A percentile compares a stretch with the other conserved stretches of the same genome.
Evolutionary conservation across 139 green algal species (phyloP).

Genomic region (Volvox reticuliferus): DNA sequence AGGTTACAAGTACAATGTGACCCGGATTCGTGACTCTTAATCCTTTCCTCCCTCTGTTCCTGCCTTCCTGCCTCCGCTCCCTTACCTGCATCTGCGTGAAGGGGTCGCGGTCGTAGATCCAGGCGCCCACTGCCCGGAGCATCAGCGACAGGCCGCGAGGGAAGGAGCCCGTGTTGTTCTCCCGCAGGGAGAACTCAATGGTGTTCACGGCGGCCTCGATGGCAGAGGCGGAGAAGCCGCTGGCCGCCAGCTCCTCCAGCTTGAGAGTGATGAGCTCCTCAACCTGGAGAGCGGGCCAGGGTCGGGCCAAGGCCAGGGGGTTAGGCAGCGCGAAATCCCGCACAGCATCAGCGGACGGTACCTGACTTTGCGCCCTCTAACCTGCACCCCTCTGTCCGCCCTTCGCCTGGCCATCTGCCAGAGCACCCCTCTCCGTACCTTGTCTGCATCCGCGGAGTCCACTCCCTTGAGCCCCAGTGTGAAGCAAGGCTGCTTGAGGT

Average conservation of each 20-base stretch:
- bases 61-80: too few species aligned
- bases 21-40: too few species aligned
- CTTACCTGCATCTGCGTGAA: constrained; percentile 87
- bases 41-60: too few species aligned
- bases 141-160: constrained; percentile 96
- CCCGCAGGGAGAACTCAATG: constrained; percentile 97
- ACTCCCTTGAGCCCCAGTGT: constrained; percentile 92
- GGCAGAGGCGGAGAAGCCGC: constrained; percentile 76
- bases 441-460: constrained; percentile 71
- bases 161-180: constrained; percentile 99
- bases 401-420: background rate
- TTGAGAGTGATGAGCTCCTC: constrained; percentile 86
- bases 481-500: constrained; percentile 94
- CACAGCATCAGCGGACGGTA: too few species aligned
- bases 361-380: too few species aligned
- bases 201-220: constrained; percentile 97
- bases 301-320: too few species aligned
- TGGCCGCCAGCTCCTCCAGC: constrained; percentile 75
- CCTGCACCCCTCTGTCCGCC: too few species aligned
- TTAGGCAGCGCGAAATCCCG: background rate
- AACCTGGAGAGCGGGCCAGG: constrained; percentile 60
- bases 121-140: constrained; percentile 92
- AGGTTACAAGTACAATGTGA: too few species aligned
- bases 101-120: constrained; percentile 97
- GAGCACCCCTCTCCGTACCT: constrained; percentile 59